Base-by-base conservation (phyloP, 139 green algal species). In the Closterium sp. region DNA sequence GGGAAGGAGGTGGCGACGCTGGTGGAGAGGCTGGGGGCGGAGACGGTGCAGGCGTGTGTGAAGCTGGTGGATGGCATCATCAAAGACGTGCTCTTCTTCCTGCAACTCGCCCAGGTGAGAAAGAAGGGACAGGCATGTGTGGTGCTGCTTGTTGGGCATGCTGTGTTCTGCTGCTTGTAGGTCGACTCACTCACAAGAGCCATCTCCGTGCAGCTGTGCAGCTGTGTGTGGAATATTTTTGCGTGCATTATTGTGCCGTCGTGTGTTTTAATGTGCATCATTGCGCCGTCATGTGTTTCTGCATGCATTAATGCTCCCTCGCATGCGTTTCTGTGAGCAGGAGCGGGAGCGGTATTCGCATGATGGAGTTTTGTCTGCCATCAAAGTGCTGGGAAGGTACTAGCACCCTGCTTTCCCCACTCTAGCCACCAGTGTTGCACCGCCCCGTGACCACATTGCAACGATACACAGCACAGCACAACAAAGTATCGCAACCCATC, bases 91-190 rank as follows among this genome's bases (percentile, higher is more conserved):
- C 85, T 87, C 5, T 24, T 87, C 2, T 87, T 87, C n/a, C 22
- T 87, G 85, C 85, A 87, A 24, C 85, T 87, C 85, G 85, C 85
- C 2, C 85, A 87, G 85, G 85, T 87, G 85, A 34, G 79, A 13
- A 27, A 87, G 62, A 27, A 5, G 62, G 19, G 10, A 79, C 62
- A 7, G 24, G 62, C 38, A 50, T 13, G 38, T 13, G 34, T 42
- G 34, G 34, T 50, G 38, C 38, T 11, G 38, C 38, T 50, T 50
- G 6, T 50, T n/a, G n/a, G n/a, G n/a, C n/a, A n/a, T n/a, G n/a
- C n/a, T n/a, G 32, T 38, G 32, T 38, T 2, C 2, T 38, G 32
- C 32, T 38, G 32, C 32, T 38, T 38, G 32, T 38, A 38, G 2
- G 32, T 3, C 32, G 32, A 38, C 32, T 38, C 3, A 38, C 38